phyloP scores from a whole-genome alignment of 2,329 filamentous ascomycete species.

The Cladosporium sp. region DNA sequence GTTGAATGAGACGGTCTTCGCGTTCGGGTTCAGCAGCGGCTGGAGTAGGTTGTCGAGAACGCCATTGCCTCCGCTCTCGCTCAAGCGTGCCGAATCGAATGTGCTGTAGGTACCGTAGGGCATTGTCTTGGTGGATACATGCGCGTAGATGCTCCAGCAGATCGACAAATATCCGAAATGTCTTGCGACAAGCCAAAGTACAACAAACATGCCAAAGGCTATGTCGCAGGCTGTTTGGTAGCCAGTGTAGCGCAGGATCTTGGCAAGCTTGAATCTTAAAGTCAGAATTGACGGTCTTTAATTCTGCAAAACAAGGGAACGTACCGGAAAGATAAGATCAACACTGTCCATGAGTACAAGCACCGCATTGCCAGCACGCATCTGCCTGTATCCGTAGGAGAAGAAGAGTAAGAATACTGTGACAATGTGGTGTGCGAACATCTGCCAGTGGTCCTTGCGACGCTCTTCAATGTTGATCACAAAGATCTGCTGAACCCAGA shows the following conservation, averaged over 20 bases:
- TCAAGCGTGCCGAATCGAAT: slow-evolving; percentile 51
- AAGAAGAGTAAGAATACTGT: slow-evolving; percentile 75
- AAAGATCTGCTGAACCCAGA: slow-evolving; percentile 90
- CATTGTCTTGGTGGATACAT: slow-evolving; percentile 57
- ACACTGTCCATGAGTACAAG: slow-evolving; percentile 91
- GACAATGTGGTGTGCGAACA: slow-evolving; percentile 91
- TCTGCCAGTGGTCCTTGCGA: slow-evolving; percentile 92
- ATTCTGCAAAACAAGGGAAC: slow-evolving; percentile 27
- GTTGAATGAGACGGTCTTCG: slow-evolving; percentile 71
- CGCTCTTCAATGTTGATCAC: slow-evolving; percentile 93
- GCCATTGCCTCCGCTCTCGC: slow-evolving; percentile 43
- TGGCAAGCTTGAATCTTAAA: slow-evolving; percentile 50
- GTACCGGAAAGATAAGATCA: slow-evolving; percentile 79
- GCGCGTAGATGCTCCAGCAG: slow-evolving; percentile 74
- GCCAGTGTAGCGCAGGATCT: slow-evolving; percentile 86
- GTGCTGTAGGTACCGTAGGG: slow-evolving; percentile 63
- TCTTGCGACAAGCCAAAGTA: slow-evolving; percentile 76
- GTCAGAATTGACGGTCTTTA: neutral
- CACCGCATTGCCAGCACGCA: slow-evolving; percentile 81
- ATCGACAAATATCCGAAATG: slow-evolving; percentile 75
- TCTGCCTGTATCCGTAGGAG: slow-evolving; percentile 83
- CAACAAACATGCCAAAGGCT: slow-evolving; percentile 78
- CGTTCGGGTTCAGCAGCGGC: slow-evolving; percentile 66
- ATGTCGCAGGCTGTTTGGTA: slow-evolving; percentile 72
- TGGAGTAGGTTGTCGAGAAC: slow-evolving; percentile 60